Percentiles rank a stretch among this genome's conserved stretches.
These are phyloP conservation scores for Cyberlindnera maritima DNA, from an alignment of 805 yeast species.

Conservation along the genomic window DNA sequence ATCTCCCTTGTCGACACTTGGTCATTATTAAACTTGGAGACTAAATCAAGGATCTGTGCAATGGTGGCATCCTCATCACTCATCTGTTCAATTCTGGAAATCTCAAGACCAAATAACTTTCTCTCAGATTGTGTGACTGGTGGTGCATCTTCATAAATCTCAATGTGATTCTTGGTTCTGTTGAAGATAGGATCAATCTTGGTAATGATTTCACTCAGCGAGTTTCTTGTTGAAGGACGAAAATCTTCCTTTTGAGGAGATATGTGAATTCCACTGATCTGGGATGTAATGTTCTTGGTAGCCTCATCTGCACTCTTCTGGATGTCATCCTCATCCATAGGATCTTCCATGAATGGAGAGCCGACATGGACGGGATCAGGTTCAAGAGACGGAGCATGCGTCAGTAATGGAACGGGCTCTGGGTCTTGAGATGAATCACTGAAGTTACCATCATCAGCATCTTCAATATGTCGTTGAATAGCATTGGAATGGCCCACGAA, in stretches of 20 bases:
- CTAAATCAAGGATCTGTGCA: conserved; percentile 6
- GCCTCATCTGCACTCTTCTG: conserved; percentile 20
- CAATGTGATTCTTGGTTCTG: conserved; percentile 17
- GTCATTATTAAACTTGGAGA: conserved; percentile 17
- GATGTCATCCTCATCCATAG: conserved; percentile 13
- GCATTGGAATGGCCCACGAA: conserved; percentile 11
- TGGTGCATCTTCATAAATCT: conserved; percentile 26
- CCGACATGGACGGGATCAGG: conserved; percentile 8
- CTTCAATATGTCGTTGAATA: background rate
- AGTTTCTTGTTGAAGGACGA: conserved; percentile 13
- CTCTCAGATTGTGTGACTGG: conserved; percentile 4
- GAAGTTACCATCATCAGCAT: conserved; percentile 1
- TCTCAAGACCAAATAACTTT: conserved; percentile 21
- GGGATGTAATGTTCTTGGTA: conserved; percentile 21
- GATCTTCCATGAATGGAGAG: conserved; percentile 25
- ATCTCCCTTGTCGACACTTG: conserved; percentile 12
- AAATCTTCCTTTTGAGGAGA: conserved; percentile 24
- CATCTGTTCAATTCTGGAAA: conserved; percentile 12
- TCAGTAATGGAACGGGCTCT: conserved; percentile 2
- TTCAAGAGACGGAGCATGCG: conserved; percentile 5
- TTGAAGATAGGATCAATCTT: conserved; percentile 27
- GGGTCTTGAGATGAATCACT: conserved; percentile 9
- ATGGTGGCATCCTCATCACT: conserved; percentile 12
- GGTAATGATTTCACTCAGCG: conserved; percentile 20
- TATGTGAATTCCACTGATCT: conserved; percentile 23